Evolutionary conservation across 2,329 filamentous ascomycete genomes (phyloP).

Genomic region (Ascochyta fabae): DNA sequence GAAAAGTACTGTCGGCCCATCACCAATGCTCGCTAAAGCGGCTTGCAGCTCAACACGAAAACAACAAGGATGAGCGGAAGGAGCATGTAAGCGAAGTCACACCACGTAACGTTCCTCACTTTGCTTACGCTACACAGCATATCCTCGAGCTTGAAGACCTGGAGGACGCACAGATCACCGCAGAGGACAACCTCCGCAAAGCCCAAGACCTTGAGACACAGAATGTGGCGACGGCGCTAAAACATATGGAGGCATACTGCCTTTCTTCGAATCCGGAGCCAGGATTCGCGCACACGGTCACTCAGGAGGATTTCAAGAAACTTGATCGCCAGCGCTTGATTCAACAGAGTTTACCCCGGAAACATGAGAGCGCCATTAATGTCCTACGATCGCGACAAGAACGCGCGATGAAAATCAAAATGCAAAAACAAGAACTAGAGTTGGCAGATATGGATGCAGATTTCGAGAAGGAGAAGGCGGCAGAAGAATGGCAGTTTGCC

Average conservation of each 20-base stretch:
- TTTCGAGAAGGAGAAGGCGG: slow-evolving; percentile 43
- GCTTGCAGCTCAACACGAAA: slow-evolving; percentile 30
- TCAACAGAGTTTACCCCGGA: slow-evolving; percentile 50
- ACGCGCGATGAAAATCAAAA: slow-evolving; percentile 44
- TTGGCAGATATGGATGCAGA: slow-evolving; percentile 43
- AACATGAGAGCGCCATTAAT: slow-evolving; percentile 55
- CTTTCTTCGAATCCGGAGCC: slow-evolving; percentile 41
- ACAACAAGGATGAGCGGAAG: slow-evolving; percentile 27
- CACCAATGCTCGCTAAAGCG: slow-evolving; percentile 32
- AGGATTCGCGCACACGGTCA: slow-evolving; percentile 46
- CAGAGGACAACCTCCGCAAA: slow-evolving; percentile 52
- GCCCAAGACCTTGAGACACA: slow-evolving; percentile 51
- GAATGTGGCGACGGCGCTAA: slow-evolving; percentile 54
- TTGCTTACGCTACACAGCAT: slow-evolving; percentile 44
- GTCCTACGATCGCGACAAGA: slow-evolving; percentile 55
- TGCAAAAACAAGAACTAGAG: slow-evolving; percentile 51
- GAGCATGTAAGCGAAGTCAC: slow-evolving; percentile 35
- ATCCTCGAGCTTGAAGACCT: slow-evolving; percentile 48
- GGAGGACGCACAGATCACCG: slow-evolving; percentile 54
- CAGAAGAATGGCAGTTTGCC: slow-evolving; percentile 40
- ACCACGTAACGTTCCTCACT: slow-evolving; percentile 2
- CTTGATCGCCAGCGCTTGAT: slow-evolving; percentile 50
- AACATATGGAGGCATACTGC: slow-evolving; percentile 58
- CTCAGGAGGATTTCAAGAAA: slow-evolving; percentile 53
- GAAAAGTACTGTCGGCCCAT: slow-evolving; percentile 37